Conservation (phyloP, 148 eudicot species). For the Cornus suecica region DNA sequence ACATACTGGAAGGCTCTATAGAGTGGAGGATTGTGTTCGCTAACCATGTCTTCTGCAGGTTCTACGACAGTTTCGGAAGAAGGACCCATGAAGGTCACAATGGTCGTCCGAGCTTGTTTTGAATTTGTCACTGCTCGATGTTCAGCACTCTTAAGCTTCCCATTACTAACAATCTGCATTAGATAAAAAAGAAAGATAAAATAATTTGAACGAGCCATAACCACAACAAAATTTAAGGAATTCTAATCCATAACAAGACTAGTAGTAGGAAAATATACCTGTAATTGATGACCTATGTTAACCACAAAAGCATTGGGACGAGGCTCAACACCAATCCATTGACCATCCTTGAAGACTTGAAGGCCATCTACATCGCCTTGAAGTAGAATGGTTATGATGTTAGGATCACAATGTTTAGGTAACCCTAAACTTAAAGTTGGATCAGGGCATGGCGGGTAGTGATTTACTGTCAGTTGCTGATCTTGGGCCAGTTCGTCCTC, state of each 20-base stretch:
- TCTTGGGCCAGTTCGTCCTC: conserved; percentile 16
- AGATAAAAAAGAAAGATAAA: too few species aligned
- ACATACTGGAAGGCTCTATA: conserved; percentile 25
- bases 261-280: conserved; percentile 16
- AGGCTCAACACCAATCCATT: conserved; percentile 43
- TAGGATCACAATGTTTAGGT: conserved; percentile 34
- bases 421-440: conserved; percentile 31
- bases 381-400: conserved; percentile 36
- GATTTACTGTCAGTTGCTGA: conserved; percentile 20
- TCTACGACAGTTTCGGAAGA: conserved; percentile 19
- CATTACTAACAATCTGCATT: conserved; percentile 37
- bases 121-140: conserved; percentile 45
- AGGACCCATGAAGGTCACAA: conserved; percentile 32
- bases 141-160: conserved; percentile 31
- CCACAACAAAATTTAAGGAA: too few species aligned
- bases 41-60: conserved; percentile 34
- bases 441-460: conserved; percentile 36
- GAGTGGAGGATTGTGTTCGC: conserved; percentile 19
- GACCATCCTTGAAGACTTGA: conserved; percentile 34
- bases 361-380: conserved; percentile 46
- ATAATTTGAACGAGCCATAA: too few species aligned
- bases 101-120: conserved; percentile 26
- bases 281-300: conserved; percentile 41
- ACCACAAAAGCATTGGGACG: conserved; percentile 38
- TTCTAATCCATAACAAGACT: not conserved